Evolutionary conservation across 106 monocot genomes (phyloP), one percentile per base, ranked within the genome.

Genomic region (Acorus gramineus): DNA sequence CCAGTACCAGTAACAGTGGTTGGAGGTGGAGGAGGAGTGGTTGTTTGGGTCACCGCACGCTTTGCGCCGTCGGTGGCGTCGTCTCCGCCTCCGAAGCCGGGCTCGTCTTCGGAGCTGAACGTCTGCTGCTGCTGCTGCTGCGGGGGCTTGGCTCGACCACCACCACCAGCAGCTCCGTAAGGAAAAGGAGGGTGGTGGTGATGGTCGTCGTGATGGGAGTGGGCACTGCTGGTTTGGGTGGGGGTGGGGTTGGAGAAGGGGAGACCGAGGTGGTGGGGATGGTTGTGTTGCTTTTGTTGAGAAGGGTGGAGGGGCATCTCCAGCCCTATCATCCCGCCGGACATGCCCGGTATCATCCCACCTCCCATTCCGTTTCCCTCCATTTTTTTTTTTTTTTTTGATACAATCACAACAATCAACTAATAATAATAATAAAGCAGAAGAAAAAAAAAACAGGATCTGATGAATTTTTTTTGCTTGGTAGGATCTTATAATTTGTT

Each of bases 231-330:
- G 69, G 3, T 47, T 55, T 10, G 56, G 69, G 1, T 28, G 69
- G 28, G 28, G 58, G 7, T 13, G 11, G 3, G 4, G 58, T 6
- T 42, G 6, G 58, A 13, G 14, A 3, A 14, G 58, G 58, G 28
- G 14, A 28, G 58, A 42, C 7, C 7, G 12, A 5, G 58, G 8
- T 7, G 14, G 7, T 53, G 72, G n/a, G 9, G 59, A 52, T 11
- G 67, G 50, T 48, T 47, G 58, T 69, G 70, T 49, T 71, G 61
- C 77, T 59, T 69, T 49, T 68, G 75, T 4, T 47, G 69, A 0
- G 45, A 53, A 10, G 50, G 66, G 65, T 77, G 71, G 42, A 63
- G 67, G 11, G 76, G 72, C 68, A 81, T 76, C 47, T 81, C 81
- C 7, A 81, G 63, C 1, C 76, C 81, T 9, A 80, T 66, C 62